Base-by-base conservation (phyloP, 148 eudicot species). In the Chenopodium album region DNA sequence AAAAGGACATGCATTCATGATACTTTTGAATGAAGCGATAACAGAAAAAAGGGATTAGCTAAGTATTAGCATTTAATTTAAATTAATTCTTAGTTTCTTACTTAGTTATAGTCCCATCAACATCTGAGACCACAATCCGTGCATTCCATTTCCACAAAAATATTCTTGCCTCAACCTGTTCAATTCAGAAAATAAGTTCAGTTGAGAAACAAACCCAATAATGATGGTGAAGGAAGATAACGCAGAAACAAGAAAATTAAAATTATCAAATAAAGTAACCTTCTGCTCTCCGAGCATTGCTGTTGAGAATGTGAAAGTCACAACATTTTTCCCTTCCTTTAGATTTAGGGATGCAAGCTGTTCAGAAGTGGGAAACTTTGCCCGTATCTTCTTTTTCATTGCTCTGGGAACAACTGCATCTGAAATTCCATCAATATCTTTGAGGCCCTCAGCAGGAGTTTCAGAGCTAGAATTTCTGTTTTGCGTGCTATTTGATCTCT, bases 61-160 rank as follows among this genome's bases (percentile, higher is more conserved):
- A 13, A 23, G 63, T 50, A 44, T 44, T 11, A 73, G 78, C 32
- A 62, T 46, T 23, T 65, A 65, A 76, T 26, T 76, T 64, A 4
- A 50, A 81, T 11, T 19, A 76, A 65, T 41, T 13, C 93, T 79
- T 89, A 96, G 98, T 95, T 41, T 13, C 93, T 79, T 89, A 96
- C 99, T 95, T 91, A 2, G 99, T 96, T 81, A 96, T 96, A 83
- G 99, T 96, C 78, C 99, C 99, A 87, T 96, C 99, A 78, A 96
- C 99, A 86, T 96, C 99, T 70, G 99, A 94, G 47, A 96, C 91
- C 82, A 96, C 99, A 78, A 96, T 84, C 68, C 90, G 88, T 32
- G 92, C 82, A 85, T 94, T 92, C 97, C 95, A 92, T 84, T 90
- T 91, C 99, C 99, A 96, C 87, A 96, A 89, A 81, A 84, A 96